Conservation (phyloP, 148 eudicot genomes). For the Vaccinium darrowii region DNA sequence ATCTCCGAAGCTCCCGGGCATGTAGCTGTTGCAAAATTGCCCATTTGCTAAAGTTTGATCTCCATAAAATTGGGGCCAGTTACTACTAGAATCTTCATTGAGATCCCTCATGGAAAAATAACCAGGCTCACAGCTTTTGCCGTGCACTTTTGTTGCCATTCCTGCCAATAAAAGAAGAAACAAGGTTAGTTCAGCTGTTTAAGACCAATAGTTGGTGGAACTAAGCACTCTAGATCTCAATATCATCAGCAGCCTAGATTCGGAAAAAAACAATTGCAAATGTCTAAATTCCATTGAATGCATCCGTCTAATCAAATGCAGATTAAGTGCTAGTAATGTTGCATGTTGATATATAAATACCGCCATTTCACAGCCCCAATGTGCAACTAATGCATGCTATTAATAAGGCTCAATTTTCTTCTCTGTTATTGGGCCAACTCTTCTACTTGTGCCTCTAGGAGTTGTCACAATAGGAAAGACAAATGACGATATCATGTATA, state of each 20-base stretch:
- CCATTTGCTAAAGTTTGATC: conserved; percentile 52
- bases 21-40: conserved; percentile 48
- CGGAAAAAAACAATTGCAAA: neutral
- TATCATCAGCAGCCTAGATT: neutral
- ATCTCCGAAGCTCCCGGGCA: conserved; percentile 39
- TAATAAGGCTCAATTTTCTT: neutral
- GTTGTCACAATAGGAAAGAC: too few species aligned
- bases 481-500: too few species aligned
- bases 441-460: too few species aligned
- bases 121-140: conserved; percentile 58
- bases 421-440: neutral
- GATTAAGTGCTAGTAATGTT: neutral
- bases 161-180: conserved; percentile 41
- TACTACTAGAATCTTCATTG: conserved; percentile 57
- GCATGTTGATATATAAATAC: neutral
- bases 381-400: neutral
- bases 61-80: conserved; percentile 65
- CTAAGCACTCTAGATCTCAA: neutral
- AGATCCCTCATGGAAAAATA: conserved; percentile 72
- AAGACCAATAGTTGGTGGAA: neutral
- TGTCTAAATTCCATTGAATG: neutral
- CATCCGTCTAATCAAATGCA: neutral
- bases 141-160: conserved; percentile 80
- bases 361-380: neutral
- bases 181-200: neutral